phyloP scores from a whole-genome alignment of 1,284 basidiomycete species.

The Ganoderma meredithae region DNA sequence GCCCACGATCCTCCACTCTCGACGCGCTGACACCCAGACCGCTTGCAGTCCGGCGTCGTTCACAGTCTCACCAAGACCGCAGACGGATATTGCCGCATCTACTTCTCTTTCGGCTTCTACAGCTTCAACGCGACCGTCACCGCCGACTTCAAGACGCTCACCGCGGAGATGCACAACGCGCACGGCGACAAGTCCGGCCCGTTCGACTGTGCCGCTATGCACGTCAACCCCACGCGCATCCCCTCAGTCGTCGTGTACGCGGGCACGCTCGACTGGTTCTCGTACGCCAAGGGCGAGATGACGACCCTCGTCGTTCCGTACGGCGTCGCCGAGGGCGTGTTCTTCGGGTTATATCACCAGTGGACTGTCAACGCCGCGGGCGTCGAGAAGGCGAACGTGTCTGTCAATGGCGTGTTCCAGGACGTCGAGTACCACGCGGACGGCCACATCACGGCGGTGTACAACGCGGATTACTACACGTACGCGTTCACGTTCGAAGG shows the following conservation, averaged over 20 bases:
- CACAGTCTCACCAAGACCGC: not conserved
- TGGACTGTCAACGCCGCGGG: slow-evolving; percentile 13
- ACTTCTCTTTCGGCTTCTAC: slow-evolving; percentile 6
- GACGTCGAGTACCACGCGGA: not conserved
- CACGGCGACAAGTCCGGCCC: not conserved
- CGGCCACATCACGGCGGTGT: not conserved
- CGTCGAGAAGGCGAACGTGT: not conserved
- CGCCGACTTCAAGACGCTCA: not conserved
- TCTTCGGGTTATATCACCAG: slow-evolving; percentile 17
- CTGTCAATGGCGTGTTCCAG: not conserved
- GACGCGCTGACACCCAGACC: too few species aligned
- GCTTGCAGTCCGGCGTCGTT: not conserved
- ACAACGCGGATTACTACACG: not conserved
- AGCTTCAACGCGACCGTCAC: slow-evolving; percentile 3
- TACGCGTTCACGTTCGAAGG: not conserved
- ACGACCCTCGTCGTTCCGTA: slow-evolving; percentile 16
- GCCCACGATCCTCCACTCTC: too few species aligned
- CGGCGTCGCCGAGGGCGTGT: slow-evolving; percentile 9
- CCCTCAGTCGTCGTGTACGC: slow-evolving; percentile 7
- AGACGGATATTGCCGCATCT: not conserved
- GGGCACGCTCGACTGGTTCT: slow-evolving; percentile 10
- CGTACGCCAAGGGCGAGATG: slow-evolving; percentile 17
- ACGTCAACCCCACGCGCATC: not conserved
- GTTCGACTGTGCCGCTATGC: not conserved
- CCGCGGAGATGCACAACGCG: not conserved